These are phyloP conservation scores for Coniochaeta sp. DNA, from an alignment of 2,329 filamentous ascomycete genomes.

Conservation along the genomic window DNA sequence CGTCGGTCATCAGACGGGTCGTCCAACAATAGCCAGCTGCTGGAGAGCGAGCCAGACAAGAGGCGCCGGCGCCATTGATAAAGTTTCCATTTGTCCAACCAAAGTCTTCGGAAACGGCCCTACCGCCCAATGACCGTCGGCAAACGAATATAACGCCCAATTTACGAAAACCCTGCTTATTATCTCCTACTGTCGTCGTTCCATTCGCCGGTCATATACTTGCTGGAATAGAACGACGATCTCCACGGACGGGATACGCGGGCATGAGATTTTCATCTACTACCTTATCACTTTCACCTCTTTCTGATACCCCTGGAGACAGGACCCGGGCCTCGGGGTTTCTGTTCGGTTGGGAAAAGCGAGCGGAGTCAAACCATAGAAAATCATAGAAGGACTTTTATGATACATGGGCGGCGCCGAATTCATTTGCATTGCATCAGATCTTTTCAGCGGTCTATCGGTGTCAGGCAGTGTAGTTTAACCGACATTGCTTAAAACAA, in stretches of 20 bases:
- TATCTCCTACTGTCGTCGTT: neutral
- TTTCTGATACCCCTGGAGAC: neutral
- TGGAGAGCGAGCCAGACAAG: neutral
- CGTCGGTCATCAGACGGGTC: neutral
- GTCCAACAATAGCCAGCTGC: neutral
- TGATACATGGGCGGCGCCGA: neutral
- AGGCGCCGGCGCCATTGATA: neutral
- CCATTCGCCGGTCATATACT: neutral
- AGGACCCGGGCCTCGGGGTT: neutral
- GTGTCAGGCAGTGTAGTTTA: neutral
- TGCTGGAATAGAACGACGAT: neutral
- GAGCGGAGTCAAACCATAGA: neutral
- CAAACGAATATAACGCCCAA: neutral
- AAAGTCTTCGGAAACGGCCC: too few relatives aligned
- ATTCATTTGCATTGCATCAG: neutral
- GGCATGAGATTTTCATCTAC: neutral
- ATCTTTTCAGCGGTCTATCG: neutral
- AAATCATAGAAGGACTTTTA: neutral
- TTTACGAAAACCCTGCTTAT: neutral
- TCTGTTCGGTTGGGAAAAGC: neutral
- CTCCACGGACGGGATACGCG: neutral
- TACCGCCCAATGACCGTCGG: too few relatives aligned
- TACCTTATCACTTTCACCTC: neutral
- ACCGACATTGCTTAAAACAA: neutral
- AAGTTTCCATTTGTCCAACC: neutral